Base-by-base conservation (phyloP, 2,329 filamentous ascomycete genomes). In the Penicillium palitans region DNA sequence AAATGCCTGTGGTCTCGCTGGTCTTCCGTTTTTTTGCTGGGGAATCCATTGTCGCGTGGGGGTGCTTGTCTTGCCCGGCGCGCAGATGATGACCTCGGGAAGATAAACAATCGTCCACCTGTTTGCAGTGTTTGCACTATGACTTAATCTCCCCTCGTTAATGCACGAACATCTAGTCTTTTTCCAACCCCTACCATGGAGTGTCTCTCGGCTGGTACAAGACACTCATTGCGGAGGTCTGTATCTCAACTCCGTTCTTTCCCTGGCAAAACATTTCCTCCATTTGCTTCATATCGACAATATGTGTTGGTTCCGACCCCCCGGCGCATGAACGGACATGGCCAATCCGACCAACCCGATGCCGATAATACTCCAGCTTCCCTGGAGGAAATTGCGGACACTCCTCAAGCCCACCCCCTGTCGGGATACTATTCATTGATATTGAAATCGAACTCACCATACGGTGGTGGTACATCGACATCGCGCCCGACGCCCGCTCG, bases 11-110 rank as follows among this genome's bases (percentile, higher is more conserved):
- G 24, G 79, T 80, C 19, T 85, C 83, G 60, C 85, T 87, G 24
- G 80, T 86, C 70, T 86, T 87, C 68, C 86, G 83, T 69, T 86
- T 80, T 73, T 90, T 90, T 6, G 84, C 78, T 47, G 86, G 83
- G 27, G 86, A 84, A 55, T 80, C 77, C 65, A 66, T 68, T 46
- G 39, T 65, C 52, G 62, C 48, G 40, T 53, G 31, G 42, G 47
- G 47, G 37, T 52, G 19, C 31, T 40, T 41, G 35, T 58, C 51
- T 39, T 81, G 84, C 83, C 60, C 46, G 57, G 58, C 55, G 58
- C 49, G 48, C 39, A 51, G 21, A 41, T 40, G 60, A 45, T 37
- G 53, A 46, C 44, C 25, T 19, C 31, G 31, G 46, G 21, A 56
- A 55, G 52, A 64, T 67, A 65, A 63, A 64, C 60, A 65, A 68